Percentiles rank a stretch among this genome's conserved stretches.
phyloP scores from a whole-genome alignment of 2,329 filamentous ascomycete species.

The Ceratocystis lukuohia region DNA sequence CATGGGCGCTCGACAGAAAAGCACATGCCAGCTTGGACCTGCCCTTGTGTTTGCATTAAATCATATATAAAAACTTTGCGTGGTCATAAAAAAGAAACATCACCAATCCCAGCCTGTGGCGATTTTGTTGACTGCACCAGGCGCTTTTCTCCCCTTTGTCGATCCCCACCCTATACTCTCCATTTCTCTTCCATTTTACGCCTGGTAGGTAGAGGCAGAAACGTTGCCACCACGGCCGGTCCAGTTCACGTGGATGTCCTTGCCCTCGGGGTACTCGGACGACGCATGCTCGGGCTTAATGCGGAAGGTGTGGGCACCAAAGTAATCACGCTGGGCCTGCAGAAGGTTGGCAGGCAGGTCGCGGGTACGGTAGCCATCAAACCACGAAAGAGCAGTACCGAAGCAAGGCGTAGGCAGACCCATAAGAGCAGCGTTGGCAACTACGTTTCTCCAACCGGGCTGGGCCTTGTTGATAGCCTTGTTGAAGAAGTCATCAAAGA shows the following conservation, averaged over 20 bases:
- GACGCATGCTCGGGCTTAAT: conserved; percentile 69
- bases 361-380: conserved; percentile 95
- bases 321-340: conserved; percentile 99
- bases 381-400: conserved; percentile 94
- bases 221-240: conserved; percentile 95
- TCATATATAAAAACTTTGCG: conserved; percentile 17
- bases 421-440: conserved; percentile 81
- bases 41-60: conserved; percentile 17
- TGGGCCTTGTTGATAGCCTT: conserved; percentile 96
- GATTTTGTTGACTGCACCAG: conserved; percentile 9
- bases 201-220: conserved; percentile 93
- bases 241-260: conserved; percentile 99
- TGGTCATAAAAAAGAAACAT: conserved; percentile 17
- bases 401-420: conserved; percentile 95
- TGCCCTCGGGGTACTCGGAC: conserved; percentile 67
- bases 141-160: conserved; percentile 9
- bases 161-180: too few relatives aligned
- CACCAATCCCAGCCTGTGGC: conserved; percentile 13
- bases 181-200: conserved; percentile 41
- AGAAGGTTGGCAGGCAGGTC: conserved; percentile 95
- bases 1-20: too few relatives aligned
- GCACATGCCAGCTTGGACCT: conserved; percentile 6
- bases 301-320: conserved; percentile 83
- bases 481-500: conserved; percentile 99
- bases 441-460: conserved; percentile 78